Evolutionary conservation across 2,329 filamentous ascomycete species (phyloP).

Genomic region (Claviceps sp.): DNA sequence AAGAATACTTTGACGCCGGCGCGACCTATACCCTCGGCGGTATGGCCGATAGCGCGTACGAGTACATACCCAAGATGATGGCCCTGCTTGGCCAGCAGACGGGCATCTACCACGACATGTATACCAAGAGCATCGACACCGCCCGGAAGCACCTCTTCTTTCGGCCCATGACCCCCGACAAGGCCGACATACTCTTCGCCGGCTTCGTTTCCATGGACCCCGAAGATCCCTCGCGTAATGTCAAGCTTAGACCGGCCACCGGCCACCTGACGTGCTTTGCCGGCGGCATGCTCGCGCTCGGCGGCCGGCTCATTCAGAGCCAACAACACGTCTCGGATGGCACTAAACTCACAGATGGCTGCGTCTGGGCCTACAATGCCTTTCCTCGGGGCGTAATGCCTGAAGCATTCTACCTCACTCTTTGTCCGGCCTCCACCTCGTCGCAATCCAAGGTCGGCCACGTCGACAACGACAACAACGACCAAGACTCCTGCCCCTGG

Average conservation of each 20-base stretch:
- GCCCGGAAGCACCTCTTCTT: constrained; percentile 53
- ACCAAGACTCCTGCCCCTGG: constrained; percentile 17
- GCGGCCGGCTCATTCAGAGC: constrained; percentile 46
- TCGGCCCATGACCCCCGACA: constrained; percentile 50
- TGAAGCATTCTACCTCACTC: constrained; percentile 30
- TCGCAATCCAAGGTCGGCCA: no score
- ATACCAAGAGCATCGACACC: constrained; percentile 44
- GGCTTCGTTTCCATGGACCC: constrained; percentile 27
- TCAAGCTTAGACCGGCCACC: neutral
- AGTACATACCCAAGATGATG: constrained; percentile 49
- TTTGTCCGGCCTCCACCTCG: constrained; percentile 18
- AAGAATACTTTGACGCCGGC: constrained; percentile 49
- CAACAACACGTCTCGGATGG: constrained; percentile 49
- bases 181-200: constrained; percentile 50
- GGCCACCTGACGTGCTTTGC: constrained; percentile 34
- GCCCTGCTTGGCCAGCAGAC: constrained; percentile 50
- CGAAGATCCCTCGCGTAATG: constrained; percentile 14
- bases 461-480: neutral
- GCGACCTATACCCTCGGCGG: constrained; percentile 35
- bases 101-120: constrained; percentile 49
- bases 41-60: constrained; percentile 42
- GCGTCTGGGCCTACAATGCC: constrained; percentile 54
- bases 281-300: constrained; percentile 57
- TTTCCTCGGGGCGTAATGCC: constrained; percentile 47
- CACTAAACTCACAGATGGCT: constrained; percentile 51